Evolutionary conservation across 441 rosid genomes (phyloP).

Genomic region (Pelargonium citronellum): DNA sequence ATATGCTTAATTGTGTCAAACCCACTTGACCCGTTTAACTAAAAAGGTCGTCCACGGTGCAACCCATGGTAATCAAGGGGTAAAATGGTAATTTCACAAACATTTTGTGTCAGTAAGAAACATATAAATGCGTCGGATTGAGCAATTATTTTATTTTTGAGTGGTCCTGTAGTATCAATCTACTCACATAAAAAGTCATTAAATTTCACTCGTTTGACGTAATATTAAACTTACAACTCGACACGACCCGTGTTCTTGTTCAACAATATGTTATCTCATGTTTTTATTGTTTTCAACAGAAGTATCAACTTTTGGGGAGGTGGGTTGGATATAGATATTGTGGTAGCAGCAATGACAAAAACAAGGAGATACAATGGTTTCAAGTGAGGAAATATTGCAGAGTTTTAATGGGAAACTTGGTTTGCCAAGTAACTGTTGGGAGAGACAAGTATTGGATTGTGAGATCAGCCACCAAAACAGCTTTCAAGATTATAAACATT

Average conservation of each 20-base stretch:
- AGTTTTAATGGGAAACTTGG: conserved; percentile 16
- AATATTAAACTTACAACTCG: too few relatives aligned
- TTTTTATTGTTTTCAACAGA: conserved; percentile 31
- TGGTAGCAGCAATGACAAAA: conserved; percentile 19
- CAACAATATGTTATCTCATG: too few relatives aligned
- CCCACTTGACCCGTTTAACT: too few relatives aligned
- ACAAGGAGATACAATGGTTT: conserved; percentile 33
- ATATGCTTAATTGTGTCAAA: too few relatives aligned
- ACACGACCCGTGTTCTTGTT: too few relatives aligned
- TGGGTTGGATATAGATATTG: conserved; percentile 59
- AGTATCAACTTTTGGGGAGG: conserved; percentile 36
- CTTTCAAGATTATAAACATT: conserved; percentile 42
- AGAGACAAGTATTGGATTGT: conserved; percentile 33
- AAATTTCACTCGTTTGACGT: neutral
- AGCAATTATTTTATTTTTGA: too few relatives aligned
- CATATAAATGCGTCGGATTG: too few relatives aligned
- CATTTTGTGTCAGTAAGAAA: too few relatives aligned
- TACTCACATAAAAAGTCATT: neutral
- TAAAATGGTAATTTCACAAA: too few relatives aligned
- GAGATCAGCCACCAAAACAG: conserved; percentile 37
- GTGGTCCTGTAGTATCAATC: too few relatives aligned
- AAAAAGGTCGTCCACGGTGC: too few relatives aligned
- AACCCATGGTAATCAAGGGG: too few relatives aligned
- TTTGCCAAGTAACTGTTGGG: conserved; percentile 37
- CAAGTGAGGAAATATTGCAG: conserved; percentile 27